These are phyloP conservation scores for Umbellularia californica DNA, from an alignment of 164 flowering plant genomes.

Conservation along the genomic window DNA sequence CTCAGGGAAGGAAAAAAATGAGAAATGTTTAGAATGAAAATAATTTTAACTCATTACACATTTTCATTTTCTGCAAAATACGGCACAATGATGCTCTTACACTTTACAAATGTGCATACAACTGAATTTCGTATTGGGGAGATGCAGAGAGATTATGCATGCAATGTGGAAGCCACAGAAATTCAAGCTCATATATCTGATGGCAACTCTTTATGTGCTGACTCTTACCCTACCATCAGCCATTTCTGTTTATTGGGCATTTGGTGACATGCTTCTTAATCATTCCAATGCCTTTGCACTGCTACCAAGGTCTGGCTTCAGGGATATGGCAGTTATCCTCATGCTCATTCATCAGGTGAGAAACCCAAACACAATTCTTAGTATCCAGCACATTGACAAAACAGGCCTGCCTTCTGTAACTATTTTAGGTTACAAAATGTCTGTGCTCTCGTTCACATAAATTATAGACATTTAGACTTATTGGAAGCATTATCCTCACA, in stretches of 20 bases:
- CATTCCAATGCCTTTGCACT: slow-evolving; percentile 79
- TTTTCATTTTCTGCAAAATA: background rate
- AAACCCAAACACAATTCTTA: background rate
- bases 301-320: slow-evolving; percentile 53
- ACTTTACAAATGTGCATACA: background rate
- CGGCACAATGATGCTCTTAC: background rate
- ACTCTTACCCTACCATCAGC: slow-evolving; percentile 84
- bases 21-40: too few relatives aligned
- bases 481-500: background rate
- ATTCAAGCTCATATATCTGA: slow-evolving; percentile 65
- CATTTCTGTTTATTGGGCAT: slow-evolving; percentile 75
- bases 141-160: slow-evolving; percentile 80
- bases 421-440: background rate
- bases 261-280: slow-evolving; percentile 68
- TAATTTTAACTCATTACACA: background rate
- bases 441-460: background rate
- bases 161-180: slow-evolving; percentile 94
- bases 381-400: too few relatives aligned
- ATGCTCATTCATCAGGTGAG: slow-evolving; percentile 81
- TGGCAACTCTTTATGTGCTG: slow-evolving; percentile 74
- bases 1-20: too few relatives aligned
- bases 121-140: background rate
- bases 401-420: background rate
- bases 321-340: slow-evolving; percentile 68
- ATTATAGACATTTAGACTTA: too few relatives aligned